Evolutionary conservation across 2,329 filamentous ascomycete genomes (phyloP), one percentile per base, ranked within the genome.

Genomic region (Fusarium lyarnte): DNA sequence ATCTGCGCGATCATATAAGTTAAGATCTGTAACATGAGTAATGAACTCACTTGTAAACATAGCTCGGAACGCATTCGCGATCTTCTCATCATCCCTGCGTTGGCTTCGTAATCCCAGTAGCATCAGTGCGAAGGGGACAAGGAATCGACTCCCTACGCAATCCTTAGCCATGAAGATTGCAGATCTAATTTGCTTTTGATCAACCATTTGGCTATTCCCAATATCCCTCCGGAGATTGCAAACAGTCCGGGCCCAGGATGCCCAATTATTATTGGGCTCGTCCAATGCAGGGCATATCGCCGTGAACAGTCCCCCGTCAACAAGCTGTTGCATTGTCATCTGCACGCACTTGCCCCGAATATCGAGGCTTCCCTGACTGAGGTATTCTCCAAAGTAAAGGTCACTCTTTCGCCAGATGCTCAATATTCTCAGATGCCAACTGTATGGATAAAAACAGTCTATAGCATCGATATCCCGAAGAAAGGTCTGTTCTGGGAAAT

Each of bases 321-420:
- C 1, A 1, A 63, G 54, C 0, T 49, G 54, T 0, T 63, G 23
- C 23, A 63, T 60, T 1, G 43, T 47, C 8, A 60, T 25, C 13
- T 25, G 16, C 0, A 14, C 19, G 5, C 36, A 42, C 4, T 13
- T 19, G 1, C 16, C 33, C 3, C 0, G 0, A 2, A 38, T 31
- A 3, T 31, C 3, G 0, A 49, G 6, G 8, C 0, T 1, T 1
- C 42, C 29, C 11, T 63, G 43, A 1, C 14, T 49, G 1, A 60
- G 36, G 2, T 63, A 60, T 6, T 49, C 60, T 8, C 60, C 60
- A 13, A 49, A 63, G 7, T 46, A 57, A 14, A 25, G 25, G 25
- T 25, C 25, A 25, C 25, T 25, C 25, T 25, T 25, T 25, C 25
- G 25, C 25, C 25, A 25, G 25, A 5, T 25, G 25, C 25, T 25